These are phyloP conservation scores for Umbelopsis sp. DNA, from an alignment of 192 early-diverging fungal genomes.

Conservation along the genomic window DNA sequence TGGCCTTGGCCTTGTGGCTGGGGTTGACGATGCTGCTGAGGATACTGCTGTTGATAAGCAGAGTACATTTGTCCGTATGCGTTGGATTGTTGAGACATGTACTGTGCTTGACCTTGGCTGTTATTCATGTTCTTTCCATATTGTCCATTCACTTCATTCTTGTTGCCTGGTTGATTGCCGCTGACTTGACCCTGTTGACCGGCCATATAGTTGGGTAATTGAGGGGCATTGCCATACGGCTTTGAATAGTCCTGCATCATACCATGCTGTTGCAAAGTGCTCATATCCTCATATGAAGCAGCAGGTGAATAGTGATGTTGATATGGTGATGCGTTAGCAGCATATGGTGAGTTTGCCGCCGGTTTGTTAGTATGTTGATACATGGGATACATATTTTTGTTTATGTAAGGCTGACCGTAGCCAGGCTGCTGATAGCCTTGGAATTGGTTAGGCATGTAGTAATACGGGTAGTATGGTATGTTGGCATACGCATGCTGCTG, in stretches of 20 bases:
- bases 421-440: conserved; percentile 76
- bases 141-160: conserved; percentile 17
- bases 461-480: conserved; percentile 78
- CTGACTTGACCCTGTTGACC: not conserved
- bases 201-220: not conserved
- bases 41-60: not conserved
- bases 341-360: conserved; percentile 44
- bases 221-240: conserved; percentile 6
- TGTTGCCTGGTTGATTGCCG: not conserved
- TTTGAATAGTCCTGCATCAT: conserved; percentile 20
- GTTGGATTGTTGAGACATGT: not conserved
- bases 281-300: conserved; percentile 41
- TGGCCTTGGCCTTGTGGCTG: conserved; percentile 31
- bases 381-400: conserved; percentile 85
- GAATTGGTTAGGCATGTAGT: conserved; percentile 81
- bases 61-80: not conserved
- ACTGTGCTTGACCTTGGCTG: not conserved
- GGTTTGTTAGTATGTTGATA: conserved; percentile 49
- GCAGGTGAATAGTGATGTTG: conserved; percentile 26
- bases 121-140: conserved; percentile 6
- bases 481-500: conserved; percentile 49
- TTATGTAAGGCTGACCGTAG: conserved; percentile 84
- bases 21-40: conserved; percentile 7
- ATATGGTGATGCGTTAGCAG: conserved; percentile 26
- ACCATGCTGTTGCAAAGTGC: conserved; percentile 26